phyloP scores from a whole-genome alignment of 257 asterid genomes.

The Nicotiana noctiflora region DNA sequence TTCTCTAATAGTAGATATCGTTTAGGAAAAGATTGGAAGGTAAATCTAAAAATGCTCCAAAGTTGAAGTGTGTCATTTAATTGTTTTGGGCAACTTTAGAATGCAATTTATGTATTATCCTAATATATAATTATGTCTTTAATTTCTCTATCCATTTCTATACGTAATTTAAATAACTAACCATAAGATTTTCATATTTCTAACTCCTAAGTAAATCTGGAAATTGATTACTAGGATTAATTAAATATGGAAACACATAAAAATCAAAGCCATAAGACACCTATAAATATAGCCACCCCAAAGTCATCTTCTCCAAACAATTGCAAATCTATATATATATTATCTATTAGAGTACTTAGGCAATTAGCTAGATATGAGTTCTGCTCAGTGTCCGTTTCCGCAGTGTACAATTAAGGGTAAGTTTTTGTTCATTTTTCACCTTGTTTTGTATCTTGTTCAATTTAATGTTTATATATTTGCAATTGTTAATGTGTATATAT shows the following conservation, averaged over 20 bases:
- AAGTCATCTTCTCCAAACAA: not conserved
- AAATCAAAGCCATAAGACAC: not conserved
- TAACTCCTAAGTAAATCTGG: not conserved
- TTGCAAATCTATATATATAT: not conserved
- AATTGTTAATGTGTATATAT: too few species aligned
- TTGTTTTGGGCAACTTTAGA: not conserved
- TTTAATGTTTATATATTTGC: too few species aligned
- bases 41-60: not conserved
- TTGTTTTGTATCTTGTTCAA: too few species aligned
- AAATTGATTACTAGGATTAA: not conserved
- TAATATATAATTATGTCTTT: not conserved
- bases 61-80: not conserved
- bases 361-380: not conserved
- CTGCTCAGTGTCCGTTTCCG: not conserved
- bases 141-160: not conserved
- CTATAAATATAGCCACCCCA: not conserved
- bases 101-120: not conserved
- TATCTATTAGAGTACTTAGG: not conserved
- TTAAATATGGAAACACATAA: not conserved
- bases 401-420: not conserved
- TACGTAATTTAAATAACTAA: not conserved
- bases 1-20: too few species aligned
- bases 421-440: too few species aligned
- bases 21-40: not conserved
- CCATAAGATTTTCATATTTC: not conserved